Percentiles rank a stretch among this genome's conserved stretches.
Conservation (phyloP, 768 basidiomycete species). For the Phanerochaete carnosa region DNA sequence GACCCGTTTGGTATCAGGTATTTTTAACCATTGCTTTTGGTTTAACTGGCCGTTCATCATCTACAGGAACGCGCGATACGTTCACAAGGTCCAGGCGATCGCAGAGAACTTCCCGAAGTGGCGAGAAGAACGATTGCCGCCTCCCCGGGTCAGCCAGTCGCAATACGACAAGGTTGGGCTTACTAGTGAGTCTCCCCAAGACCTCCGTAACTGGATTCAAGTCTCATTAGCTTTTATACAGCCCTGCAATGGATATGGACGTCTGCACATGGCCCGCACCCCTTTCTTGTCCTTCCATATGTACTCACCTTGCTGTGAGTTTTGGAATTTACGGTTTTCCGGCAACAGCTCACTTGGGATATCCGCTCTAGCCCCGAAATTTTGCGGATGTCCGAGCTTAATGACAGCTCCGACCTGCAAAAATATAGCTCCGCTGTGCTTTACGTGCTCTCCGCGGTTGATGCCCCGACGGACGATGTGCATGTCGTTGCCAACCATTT, state of each 20-base stretch:
- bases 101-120: conserved; percentile 58
- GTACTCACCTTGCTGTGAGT: conserved; percentile 72
- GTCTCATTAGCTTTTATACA: conserved; percentile 21
- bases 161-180: conserved; percentile 87
- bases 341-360: conserved; percentile 5
- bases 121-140: conserved; percentile 76
- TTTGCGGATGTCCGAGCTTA: conserved; percentile 86
- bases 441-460: conserved; percentile 77
- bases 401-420: conserved; percentile 81
- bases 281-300: conserved; percentile 75
- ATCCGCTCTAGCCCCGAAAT: conserved; percentile 66
- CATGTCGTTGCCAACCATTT: conserved; percentile 59
- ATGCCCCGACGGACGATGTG: conserved; percentile 66
- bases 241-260: conserved; percentile 81
- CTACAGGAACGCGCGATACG: conserved; percentile 51
- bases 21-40: neutral
- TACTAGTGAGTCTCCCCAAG: conserved; percentile 51
- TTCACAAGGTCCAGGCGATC: conserved; percentile 54
- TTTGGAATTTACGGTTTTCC: neutral
- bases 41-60: conserved; percentile 5
- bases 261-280: conserved; percentile 71
- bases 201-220: neutral
- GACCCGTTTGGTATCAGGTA: conserved; percentile 68
- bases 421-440: conserved; percentile 76
- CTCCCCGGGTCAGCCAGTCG: conserved; percentile 84